Base-by-base conservation (phyloP, 2,329 filamentous ascomycete genomes). In the Calonectria pauciramosa region DNA sequence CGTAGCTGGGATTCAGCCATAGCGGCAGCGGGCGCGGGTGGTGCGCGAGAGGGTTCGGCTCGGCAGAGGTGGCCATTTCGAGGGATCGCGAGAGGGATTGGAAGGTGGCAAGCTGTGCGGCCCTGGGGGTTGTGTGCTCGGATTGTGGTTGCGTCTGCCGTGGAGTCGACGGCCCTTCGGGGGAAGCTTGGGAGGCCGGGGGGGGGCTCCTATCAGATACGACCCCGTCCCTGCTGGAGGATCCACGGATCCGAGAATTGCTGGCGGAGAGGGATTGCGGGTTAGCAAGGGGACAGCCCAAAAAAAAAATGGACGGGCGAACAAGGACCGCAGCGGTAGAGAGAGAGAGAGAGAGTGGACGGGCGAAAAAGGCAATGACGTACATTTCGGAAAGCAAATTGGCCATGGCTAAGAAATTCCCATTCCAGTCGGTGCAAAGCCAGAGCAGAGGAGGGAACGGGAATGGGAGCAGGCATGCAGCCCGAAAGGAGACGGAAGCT, bases 1-100 rank as follows among this genome's bases (percentile, higher is more conserved):
- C 93, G 83, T 95, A 94, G 76, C 91, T 88, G 68, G 93, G 90
- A 82, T 94, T 93, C 81, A 95, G 92, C 92, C 94, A 96, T 41
- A 63, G 56, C 56, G 56, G 56, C n/a, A 63, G 70, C 80, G 75
- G 63, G 94, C 94, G 75, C 92, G 87, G 38, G 91, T 63, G 56
- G 56, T 63, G 34, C 7, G 56, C 56, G 34, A 63, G 56, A 63
- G 56, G 56, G 23, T 63, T 63, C 56, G 56, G 56, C 32, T 63
- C 56, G 56, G 56, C 32, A 63, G 56, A 63, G 56, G 56, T 63
- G 56, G 56, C 56, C 56, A 63, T 63, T 63, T 63, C 56, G 56
- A 63, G 56, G 34, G 56, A 38, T 60, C 56, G 56, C 56, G 56
- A 60, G 56, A 60, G 56, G n/a, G 56, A 60, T 60, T 60, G 56